phyloP scores from a whole-genome alignment of 2,329 filamentous ascomycete genomes.

The Pseudopyrenochaeta lycopersici region DNA sequence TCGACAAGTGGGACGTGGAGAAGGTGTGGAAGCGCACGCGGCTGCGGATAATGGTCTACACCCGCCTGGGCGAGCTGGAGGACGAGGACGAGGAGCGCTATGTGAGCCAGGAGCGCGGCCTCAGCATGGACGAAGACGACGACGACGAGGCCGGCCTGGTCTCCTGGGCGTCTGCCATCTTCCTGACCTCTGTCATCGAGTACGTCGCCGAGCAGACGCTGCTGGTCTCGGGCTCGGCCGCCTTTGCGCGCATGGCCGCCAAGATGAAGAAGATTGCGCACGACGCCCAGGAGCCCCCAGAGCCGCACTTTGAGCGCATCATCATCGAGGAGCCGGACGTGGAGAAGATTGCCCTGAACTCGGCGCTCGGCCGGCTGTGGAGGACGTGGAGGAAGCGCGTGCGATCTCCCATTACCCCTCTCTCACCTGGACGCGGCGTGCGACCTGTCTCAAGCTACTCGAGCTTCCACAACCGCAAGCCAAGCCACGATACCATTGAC shows the following conservation, averaged over 20 bases:
- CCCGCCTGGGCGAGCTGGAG: slow-evolving; percentile 93
- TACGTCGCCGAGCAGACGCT: slow-evolving; percentile 92
- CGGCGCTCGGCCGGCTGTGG: slow-evolving; percentile 89
- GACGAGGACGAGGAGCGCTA: slow-evolving; percentile 95
- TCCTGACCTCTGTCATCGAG: slow-evolving; percentile 92
- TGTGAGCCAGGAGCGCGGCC: slow-evolving; percentile 75
- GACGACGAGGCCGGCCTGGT: slow-evolving; percentile 61
- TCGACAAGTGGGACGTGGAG: slow-evolving; percentile 84
- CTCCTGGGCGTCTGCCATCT: slow-evolving; percentile 92
- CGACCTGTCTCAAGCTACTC: slow-evolving; percentile 38
- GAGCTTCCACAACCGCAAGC: slow-evolving; percentile 39
- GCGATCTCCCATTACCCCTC: slow-evolving; percentile 54
- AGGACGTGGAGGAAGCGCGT: slow-evolving; percentile 92
- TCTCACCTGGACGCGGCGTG: slow-evolving; percentile 32
- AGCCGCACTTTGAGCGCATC: slow-evolving; percentile 70
- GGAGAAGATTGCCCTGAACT: slow-evolving; percentile 89
- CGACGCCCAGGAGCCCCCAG: slow-evolving; percentile 57
- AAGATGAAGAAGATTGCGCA: slow-evolving; percentile 49
- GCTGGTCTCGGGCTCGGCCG: slow-evolving; percentile 85
- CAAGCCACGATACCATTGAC: slow-evolving; percentile 41
- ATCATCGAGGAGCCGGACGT: slow-evolving; percentile 92
- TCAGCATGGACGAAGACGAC: slow-evolving; percentile 63
- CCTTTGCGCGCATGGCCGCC: slow-evolving; percentile 69
- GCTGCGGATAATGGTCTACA: slow-evolving; percentile 97
- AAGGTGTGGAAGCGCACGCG: slow-evolving; percentile 93